Conservation (phyloP, 139 green algal genomes). For the Penium margaritaceum region DNA sequence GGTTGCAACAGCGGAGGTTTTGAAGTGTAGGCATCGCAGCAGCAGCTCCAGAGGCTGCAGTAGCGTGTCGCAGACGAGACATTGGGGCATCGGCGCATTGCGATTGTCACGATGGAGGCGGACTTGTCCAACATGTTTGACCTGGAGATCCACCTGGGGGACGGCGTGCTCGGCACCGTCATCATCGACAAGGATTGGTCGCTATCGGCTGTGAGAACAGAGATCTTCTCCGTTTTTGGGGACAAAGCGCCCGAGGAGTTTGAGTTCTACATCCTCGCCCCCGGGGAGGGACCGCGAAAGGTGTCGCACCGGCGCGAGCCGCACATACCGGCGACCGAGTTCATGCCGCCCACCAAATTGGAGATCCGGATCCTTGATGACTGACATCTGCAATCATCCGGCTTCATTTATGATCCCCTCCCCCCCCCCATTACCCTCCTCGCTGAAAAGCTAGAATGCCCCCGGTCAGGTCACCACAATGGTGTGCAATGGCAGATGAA, state of each 20-base stretch:
- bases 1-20: too few species aligned
- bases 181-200: slow-evolving; percentile 6
- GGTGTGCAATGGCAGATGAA: too few species aligned
- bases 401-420: too few species aligned
- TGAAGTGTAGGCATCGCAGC: too few species aligned
- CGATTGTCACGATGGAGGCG: slow-evolving; percentile 10
- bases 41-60: too few species aligned
- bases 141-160: not conserved
- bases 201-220: not conserved
- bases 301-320: not conserved
- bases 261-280: slow-evolving; percentile 1
- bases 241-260: not conserved
- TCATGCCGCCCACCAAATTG: slow-evolving; percentile 5
- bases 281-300: not conserved
- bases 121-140: slow-evolving; percentile 2
- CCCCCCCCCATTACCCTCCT: too few species aligned
- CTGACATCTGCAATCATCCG: too few species aligned
- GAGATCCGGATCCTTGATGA: not conserved
- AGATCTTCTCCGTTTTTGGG: slow-evolving; percentile 3
- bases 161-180: not conserved
- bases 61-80: too few species aligned
- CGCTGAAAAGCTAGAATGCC: too few species aligned
- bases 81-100: too few species aligned
- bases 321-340: not conserved
- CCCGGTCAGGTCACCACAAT: too few species aligned